Evolutionary conservation across 148 eudicot species (phyloP), one percentile per base, ranked within the genome.

Genomic region (Selenicereus undatus): DNA sequence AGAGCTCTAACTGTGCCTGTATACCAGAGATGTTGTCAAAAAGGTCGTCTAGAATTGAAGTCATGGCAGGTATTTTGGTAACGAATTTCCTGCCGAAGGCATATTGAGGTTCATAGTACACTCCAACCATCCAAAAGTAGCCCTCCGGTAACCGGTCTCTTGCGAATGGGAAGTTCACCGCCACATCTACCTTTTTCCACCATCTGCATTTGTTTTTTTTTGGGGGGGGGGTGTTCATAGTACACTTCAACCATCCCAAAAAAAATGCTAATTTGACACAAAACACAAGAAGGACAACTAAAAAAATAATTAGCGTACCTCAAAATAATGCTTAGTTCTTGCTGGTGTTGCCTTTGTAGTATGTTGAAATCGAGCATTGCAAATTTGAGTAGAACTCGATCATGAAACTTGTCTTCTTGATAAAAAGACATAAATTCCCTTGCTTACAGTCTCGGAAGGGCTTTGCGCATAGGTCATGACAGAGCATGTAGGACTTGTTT

Each of bases 361-460:
- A 72, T 12, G 74, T 86, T 84, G 79, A 89, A 89, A 82, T 89
- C 89, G 21, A 86, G 64, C 27, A 81, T 83, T 12, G 86, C 84
- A 1, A 81, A 85, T 4, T 29, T 65, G 13, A 86, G 75, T 8
- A 88, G 35, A 3, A 35, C 62, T 69, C 77, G 36, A 51, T 82
- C 36, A 48, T 75, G 81, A 3, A 68, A 70, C 70, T 76, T 76
- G 17, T 76, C 71, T 74, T 87, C 20, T 12, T 83, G 79, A 5
- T 89, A 89, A 62, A 82, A 48, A 11, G 84, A 66, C 2, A 87
- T 82, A 65, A 78, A 82, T 24, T 76, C 79, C 78, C 83, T 82
- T 39, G 87, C 82, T 39, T 84, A 86, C 0, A 85, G 9, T 29
- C 90, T 78, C 32, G 83, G 68, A 73, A 86, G 30, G 75, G 87